phyloP scores from a whole-genome alignment of 768 basidiomycete species.

The Lentinula boryana region DNA sequence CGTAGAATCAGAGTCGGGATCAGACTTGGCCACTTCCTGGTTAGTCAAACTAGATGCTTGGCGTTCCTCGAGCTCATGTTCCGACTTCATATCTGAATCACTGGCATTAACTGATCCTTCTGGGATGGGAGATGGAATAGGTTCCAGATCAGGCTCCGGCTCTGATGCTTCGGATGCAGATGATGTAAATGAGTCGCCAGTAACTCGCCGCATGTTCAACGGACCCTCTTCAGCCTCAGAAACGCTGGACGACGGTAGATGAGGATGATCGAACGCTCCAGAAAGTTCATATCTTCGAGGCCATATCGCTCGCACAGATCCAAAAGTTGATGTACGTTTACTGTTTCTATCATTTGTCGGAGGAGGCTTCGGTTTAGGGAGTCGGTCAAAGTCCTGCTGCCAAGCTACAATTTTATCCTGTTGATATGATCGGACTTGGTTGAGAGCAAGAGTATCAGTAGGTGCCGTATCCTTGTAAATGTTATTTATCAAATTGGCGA shows the following conservation, averaged over 20 bases:
- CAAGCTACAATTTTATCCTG: conserved; percentile 96
- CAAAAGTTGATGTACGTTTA: conserved; percentile 58
- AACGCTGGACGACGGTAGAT: conserved; percentile 57
- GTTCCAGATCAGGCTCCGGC: conserved; percentile 36
- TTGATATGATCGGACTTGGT: conserved; percentile 76
- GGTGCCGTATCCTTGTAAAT: conserved; percentile 78
- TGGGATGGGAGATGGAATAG: conserved; percentile 9
- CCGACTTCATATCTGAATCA: conserved; percentile 5
- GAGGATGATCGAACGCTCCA: conserved; percentile 45
- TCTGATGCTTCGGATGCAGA: conserved; percentile 74
- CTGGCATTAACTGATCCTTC: conserved; percentile 2
- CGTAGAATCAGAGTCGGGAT: conserved; percentile 79
- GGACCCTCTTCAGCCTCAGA: conserved; percentile 71
- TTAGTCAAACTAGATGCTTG: background rate
- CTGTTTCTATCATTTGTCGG: conserved; percentile 42
- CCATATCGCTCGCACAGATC: conserved; percentile 69
- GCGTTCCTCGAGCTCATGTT: background rate
- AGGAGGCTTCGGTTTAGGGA: conserved; percentile 64
- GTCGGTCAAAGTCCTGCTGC: conserved; percentile 87
- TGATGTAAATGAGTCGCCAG: conserved; percentile 52
- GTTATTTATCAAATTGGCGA: conserved; percentile 64
- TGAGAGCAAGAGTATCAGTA: conserved; percentile 83
- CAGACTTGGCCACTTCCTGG: conserved; percentile 35
- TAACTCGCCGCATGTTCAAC: conserved; percentile 38
- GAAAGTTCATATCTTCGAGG: conserved; percentile 53